Evolutionary conservation across 352 stramenopile genomes (phyloP).

Genomic region (Lagenidium sp.): DNA sequence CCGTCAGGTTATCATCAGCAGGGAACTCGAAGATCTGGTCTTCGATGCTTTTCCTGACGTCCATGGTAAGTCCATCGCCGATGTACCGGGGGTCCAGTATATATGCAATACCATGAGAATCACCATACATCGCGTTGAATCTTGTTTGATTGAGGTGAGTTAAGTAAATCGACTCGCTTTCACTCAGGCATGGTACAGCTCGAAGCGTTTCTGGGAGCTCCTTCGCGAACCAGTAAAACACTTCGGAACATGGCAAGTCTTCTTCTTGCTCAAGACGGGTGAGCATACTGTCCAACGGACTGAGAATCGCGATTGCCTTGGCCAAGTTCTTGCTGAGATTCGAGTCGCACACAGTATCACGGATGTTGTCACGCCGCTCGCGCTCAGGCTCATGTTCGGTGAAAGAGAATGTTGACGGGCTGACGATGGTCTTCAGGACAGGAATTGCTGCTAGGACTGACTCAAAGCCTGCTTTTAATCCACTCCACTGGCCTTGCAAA

Average conservation of each 20-base stretch:
- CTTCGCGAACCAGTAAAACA: constrained; percentile 21
- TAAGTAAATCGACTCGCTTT: constrained; percentile 7
- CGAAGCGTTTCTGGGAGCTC: constrained; percentile 12
- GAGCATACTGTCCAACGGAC: constrained; percentile 9
- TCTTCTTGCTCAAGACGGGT: constrained; percentile 1
- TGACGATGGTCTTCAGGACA: constrained; percentile 3
- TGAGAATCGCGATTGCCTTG: constrained; percentile 13
- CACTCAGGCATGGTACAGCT: constrained; percentile 1
- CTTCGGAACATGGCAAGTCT: constrained; percentile 16
- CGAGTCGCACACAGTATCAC: not conserved
- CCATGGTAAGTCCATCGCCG: constrained; percentile 25
- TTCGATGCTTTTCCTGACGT: constrained; percentile 25
- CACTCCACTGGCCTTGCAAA: too few relatives aligned
- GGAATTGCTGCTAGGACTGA: constrained; percentile 6
- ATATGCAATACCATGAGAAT: constrained; percentile 14
- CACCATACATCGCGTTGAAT: constrained; percentile 16
- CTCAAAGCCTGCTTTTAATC: too few relatives aligned
- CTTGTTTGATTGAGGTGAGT: constrained; percentile 14
- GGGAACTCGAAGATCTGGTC: constrained; percentile 20
- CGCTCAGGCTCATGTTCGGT: not conserved
- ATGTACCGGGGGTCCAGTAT: constrained; percentile 27
- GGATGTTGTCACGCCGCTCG: not conserved
- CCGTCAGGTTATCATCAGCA: not conserved
- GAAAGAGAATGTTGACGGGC: not conserved
- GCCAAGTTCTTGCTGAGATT: constrained; percentile 3